A percentile compares a stretch with the other conserved stretches of the same genome.
Conservation (phyloP, 306 rosid species). For the Cucurbita ficifolia region DNA sequence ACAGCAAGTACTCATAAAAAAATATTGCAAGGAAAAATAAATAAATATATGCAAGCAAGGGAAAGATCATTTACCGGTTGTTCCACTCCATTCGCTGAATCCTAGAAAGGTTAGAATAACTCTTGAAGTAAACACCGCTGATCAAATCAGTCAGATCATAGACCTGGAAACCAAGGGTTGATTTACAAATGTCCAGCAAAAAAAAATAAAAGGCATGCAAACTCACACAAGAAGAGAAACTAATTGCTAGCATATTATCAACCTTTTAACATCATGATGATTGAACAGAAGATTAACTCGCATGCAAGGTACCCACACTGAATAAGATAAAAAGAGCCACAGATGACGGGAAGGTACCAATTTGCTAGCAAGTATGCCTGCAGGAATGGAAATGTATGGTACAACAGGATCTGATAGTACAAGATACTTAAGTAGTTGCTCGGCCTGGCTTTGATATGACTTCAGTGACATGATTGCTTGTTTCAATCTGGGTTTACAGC, state of each 20-base stretch:
- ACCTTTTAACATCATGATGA: slow-evolving; percentile 2
- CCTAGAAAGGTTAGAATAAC: slow-evolving; percentile 64
- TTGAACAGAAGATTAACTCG: not conserved
- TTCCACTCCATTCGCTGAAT: slow-evolving; percentile 76
- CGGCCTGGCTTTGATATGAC: slow-evolving; percentile 65
- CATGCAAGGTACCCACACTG: not conserved
- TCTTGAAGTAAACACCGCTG: slow-evolving; percentile 61
- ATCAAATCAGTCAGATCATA: slow-evolving; percentile 56
- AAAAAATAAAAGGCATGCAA: not conserved
- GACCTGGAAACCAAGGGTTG: slow-evolving; percentile 24
- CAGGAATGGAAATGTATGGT: slow-evolving; percentile 52
- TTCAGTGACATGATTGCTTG: slow-evolving; percentile 47
- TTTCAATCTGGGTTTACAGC: slow-evolving; percentile 30
- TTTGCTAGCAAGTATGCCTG: slow-evolving; percentile 69
- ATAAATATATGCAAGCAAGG: slow-evolving; percentile 2
- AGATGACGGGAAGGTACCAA: slow-evolving; percentile 34
- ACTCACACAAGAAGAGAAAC: not conserved
- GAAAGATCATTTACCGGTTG: slow-evolving; percentile 43
- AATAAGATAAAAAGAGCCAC: not conserved
- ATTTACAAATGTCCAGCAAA: not conserved
- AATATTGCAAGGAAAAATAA: slow-evolving; percentile 5
- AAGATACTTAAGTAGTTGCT: slow-evolving; percentile 45
- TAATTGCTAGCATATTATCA: not conserved
- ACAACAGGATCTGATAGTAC: slow-evolving; percentile 41
- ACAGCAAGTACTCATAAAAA: slow-evolving; percentile 6